These are phyloP conservation scores for Ophiostoma montium DNA, from an alignment of 2,329 filamentous ascomycete genomes.

Conservation along the genomic window DNA sequence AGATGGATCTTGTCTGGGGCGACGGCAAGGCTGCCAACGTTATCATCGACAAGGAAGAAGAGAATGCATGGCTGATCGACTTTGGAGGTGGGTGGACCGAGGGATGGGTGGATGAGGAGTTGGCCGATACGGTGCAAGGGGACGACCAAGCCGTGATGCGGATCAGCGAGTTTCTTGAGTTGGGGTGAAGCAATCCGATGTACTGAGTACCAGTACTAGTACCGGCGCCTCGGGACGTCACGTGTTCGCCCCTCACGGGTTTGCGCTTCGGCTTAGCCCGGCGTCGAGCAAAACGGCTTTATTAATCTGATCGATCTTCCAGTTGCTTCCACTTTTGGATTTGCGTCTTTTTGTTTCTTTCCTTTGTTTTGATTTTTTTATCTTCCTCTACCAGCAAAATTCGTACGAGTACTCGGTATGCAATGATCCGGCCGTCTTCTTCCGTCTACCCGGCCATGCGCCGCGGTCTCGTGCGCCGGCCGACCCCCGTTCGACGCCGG, in stretches of 20 bases:
- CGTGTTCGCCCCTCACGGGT: no score
- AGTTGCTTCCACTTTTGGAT: no score
- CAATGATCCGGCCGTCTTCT: conserved; percentile 8
- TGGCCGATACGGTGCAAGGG: not conserved
- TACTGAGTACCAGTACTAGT: no score
- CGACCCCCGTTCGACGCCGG: conserved; percentile 5
- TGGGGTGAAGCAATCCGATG: no score
- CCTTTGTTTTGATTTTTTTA: not conserved
- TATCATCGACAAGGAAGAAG: not conserved
- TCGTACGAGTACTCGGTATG: not conserved
- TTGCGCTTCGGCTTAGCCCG: no score
- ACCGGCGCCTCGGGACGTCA: no score
- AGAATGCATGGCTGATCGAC: not conserved
- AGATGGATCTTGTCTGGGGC: not conserved
- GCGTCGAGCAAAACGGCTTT: no score
- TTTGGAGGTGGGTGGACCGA: not conserved
- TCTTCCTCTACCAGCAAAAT: not conserved
- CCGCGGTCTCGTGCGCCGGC: conserved; percentile 7
- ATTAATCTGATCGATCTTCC: no score
- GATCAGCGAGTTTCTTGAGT: not conserved
- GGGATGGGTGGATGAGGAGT: not conserved
- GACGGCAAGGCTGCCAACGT: not conserved
- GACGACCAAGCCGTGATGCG: not conserved
- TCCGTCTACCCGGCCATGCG: conserved; percentile 8
- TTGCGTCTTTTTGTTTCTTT: not conserved